Evolutionary conservation across 306 rosid genomes (phyloP).

Genomic region (Cucurbita argyrosperma): DNA sequence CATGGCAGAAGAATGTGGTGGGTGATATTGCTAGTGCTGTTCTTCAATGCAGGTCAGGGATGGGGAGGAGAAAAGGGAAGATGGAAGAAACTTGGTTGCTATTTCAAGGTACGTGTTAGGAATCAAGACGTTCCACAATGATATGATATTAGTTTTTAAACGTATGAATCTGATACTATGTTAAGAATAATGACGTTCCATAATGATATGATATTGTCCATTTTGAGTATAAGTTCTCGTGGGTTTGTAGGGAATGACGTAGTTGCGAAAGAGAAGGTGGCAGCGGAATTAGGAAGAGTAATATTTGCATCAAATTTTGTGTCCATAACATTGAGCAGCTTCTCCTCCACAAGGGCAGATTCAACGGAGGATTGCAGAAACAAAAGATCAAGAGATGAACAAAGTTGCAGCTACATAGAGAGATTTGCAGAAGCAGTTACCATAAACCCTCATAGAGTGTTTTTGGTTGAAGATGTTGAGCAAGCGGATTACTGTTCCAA

Average conservation of each 20-base stretch:
- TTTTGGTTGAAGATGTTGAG: slow-evolving; percentile 70
- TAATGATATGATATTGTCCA: too few relatives aligned
- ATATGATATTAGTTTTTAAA: too few relatives aligned
- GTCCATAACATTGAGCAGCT: slow-evolving; percentile 59
- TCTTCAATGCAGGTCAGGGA: slow-evolving; percentile 70
- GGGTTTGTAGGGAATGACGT: slow-evolving; percentile 28
- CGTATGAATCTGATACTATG: too few relatives aligned
- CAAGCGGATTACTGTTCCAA: slow-evolving; percentile 73
- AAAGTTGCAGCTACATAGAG: slow-evolving; percentile 56
- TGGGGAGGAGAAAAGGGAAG: slow-evolving; percentile 47
- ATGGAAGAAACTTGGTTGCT: slow-evolving; percentile 80
- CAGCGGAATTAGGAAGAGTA: slow-evolving; percentile 51
- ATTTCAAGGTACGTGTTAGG: slow-evolving; percentile 35
- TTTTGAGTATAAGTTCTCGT: not conserved
- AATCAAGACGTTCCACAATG: too few relatives aligned
- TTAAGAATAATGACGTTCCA: too few relatives aligned
- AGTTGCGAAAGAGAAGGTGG: slow-evolving; percentile 55
- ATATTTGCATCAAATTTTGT: slow-evolving; percentile 47
- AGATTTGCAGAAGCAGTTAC: slow-evolving; percentile 47
- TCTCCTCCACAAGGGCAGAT: slow-evolving; percentile 63
- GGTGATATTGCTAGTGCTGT: slow-evolving; percentile 55
- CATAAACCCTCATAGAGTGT: slow-evolving; percentile 66
- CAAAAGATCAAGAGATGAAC: slow-evolving; percentile 68
- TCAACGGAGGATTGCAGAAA: slow-evolving; percentile 41
- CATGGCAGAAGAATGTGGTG: slow-evolving; percentile 64